These are phyloP conservation scores for Podospora pseudocomata DNA, from an alignment of 495 filamentous ascomycete genomes.

Conservation along the genomic window DNA sequence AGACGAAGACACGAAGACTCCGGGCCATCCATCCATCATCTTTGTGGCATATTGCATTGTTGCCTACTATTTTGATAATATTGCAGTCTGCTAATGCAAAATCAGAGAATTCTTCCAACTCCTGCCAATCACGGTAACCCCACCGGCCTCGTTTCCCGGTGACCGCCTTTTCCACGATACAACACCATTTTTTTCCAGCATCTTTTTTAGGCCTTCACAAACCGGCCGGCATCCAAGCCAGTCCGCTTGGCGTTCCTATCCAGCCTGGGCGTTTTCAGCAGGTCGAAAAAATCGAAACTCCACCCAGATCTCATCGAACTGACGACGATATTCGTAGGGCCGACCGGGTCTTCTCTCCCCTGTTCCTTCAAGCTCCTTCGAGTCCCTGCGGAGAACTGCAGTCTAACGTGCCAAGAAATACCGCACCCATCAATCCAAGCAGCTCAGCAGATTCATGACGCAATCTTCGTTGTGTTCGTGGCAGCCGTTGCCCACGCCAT, in stretches of 20 bases:
- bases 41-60: background rate
- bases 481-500: background rate
- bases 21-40: background rate
- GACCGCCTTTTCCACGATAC: slow-evolving; percentile 24
- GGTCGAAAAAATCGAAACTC: background rate
- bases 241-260: background rate
- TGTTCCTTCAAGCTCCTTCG: background rate
- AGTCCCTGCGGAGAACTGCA: background rate
- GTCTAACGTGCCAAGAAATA: background rate
- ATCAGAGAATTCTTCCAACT: slow-evolving; percentile 13
- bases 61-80: background rate
- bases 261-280: background rate
- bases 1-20: background rate
- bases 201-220: background rate
- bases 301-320: background rate
- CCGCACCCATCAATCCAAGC: background rate
- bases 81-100: background rate
- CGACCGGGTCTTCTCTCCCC: background rate
- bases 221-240: background rate
- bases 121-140: slow-evolving; percentile 19
- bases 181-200: slow-evolving; percentile 1
- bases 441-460: slow-evolving; percentile 18
- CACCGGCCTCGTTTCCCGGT: slow-evolving; percentile 14
- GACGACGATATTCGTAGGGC: background rate
- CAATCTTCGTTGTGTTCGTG: background rate